phyloP scores from a whole-genome alignment of 2,329 filamentous ascomycete species.

The Fusarium dlaminii region DNA sequence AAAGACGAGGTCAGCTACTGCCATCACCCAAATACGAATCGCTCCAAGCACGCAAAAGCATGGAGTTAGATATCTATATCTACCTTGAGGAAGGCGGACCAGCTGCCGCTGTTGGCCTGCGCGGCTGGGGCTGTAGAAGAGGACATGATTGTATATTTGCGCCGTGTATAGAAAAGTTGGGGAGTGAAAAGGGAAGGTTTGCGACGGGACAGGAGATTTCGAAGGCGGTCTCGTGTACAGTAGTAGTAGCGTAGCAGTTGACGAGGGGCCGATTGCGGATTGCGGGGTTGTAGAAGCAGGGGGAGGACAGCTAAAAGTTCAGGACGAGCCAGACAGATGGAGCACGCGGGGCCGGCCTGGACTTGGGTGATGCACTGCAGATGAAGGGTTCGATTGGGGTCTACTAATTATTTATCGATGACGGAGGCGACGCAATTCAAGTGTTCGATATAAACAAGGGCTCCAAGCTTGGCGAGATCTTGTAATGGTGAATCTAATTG shows the following conservation, averaged over 20 bases:
- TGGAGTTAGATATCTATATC: constrained; percentile 40
- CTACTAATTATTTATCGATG: background rate
- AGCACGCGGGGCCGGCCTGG: constrained; percentile 19
- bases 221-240: constrained; percentile 30
- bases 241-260: constrained; percentile 10
- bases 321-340: constrained; percentile 4
- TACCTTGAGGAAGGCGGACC: constrained; percentile 64
- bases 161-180: background rate
- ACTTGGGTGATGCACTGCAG: constrained; percentile 9
- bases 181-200: constrained; percentile 8
- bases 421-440: background rate
- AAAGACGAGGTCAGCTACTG: constrained; percentile 25
- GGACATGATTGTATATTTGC: constrained; percentile 43
- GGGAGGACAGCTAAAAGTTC: constrained; percentile 13
- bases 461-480: background rate
- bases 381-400: background rate
- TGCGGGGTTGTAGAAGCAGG: constrained; percentile 40
- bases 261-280: constrained; percentile 38
- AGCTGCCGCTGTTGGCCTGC: constrained; percentile 57
- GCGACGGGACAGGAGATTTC: constrained; percentile 21
- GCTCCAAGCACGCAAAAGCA: background rate
- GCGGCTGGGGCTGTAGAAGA: constrained; percentile 44
- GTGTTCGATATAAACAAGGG: background rate
- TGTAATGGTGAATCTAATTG: background rate
- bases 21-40: background rate